Evolutionary conservation across 2,329 filamentous ascomycete genomes (phyloP).

Genomic region (Claviceps digitariae): DNA sequence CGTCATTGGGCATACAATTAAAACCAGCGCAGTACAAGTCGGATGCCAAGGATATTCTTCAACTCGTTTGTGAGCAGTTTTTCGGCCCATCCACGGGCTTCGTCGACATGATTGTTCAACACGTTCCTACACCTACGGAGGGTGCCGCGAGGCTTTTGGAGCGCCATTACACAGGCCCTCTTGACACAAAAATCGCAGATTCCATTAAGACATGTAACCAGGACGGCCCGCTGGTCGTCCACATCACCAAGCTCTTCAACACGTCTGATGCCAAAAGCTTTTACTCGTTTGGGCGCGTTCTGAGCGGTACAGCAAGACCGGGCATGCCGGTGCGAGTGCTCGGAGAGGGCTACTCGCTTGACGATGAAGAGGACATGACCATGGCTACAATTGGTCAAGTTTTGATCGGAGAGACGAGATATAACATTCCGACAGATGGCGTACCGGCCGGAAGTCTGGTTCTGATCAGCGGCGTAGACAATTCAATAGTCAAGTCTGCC

Average conservation of each 20-base stretch:
- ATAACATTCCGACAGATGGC: slow-evolving; percentile 83
- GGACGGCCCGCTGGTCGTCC: slow-evolving; percentile 81
- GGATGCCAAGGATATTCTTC: slow-evolving; percentile 79
- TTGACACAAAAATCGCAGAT: slow-evolving; percentile 66
- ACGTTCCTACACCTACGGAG: slow-evolving; percentile 75
- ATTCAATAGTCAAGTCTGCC: slow-evolving; percentile 95
- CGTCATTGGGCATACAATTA: slow-evolving; percentile 64
- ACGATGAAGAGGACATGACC: slow-evolving; percentile 97
- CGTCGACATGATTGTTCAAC: slow-evolving; percentile 86
- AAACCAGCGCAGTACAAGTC: slow-evolving; percentile 88
- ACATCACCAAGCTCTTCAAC: slow-evolving; percentile 88
- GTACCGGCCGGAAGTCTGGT: slow-evolving; percentile 91
- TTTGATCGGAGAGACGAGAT: slow-evolving; percentile 83
- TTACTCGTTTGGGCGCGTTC: slow-evolving; percentile 76
- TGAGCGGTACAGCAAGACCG: slow-evolving; percentile 80
- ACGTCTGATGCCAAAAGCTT: slow-evolving; percentile 84
- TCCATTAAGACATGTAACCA: slow-evolving; percentile 75
- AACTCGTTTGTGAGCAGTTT: slow-evolving; percentile 85
- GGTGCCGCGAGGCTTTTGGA: slow-evolving; percentile 66
- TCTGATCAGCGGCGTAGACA: slow-evolving; percentile 84
- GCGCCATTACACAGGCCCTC: slow-evolving; percentile 80
- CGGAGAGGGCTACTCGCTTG: slow-evolving; percentile 87
- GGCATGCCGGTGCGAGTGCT: slow-evolving; percentile 78
- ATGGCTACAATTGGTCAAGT: slow-evolving; percentile 72
- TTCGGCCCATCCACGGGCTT: slow-evolving; percentile 84